phyloP scores from a whole-genome alignment of 129 eudicot genomes.

The Centrapalus pauciflorus region DNA sequence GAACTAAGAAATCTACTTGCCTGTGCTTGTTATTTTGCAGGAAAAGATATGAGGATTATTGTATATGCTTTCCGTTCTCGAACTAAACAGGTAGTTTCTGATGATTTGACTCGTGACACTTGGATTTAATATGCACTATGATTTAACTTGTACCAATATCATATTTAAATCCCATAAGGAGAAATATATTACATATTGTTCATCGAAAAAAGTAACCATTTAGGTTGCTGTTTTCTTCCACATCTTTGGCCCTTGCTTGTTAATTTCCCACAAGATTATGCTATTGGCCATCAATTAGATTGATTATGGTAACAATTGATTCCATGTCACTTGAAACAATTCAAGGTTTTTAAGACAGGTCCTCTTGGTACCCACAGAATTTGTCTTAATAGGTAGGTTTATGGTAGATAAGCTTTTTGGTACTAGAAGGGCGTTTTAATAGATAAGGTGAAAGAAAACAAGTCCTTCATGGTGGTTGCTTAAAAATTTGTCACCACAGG shows the following conservation, averaged over 20 bases:
- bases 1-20: conserved; percentile 12
- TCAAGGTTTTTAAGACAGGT: neutral
- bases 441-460: neutral
- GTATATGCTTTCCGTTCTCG: conserved; percentile 89
- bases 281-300: neutral
- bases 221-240: neutral
- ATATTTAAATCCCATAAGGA: neutral
- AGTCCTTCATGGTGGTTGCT: neutral
- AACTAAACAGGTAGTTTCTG: conserved; percentile 74
- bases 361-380: neutral
- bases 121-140: neutral
- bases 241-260: neutral
- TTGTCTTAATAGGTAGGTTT: neutral
- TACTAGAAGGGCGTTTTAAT: neutral
- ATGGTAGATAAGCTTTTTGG: neutral
- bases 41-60: conserved; percentile 93
- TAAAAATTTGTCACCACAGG: neutral
- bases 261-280: neutral
- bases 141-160: neutral
- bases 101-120: neutral
- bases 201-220: neutral
- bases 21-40: conserved; percentile 42
- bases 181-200: neutral
- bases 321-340: neutral
- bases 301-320: neutral